A percentile compares a stretch with the other conserved stretches of the same genome.
Evolutionary conservation across 805 yeast genomes (phyloP).

Genomic region (Lipomyces yamanashiensis): DNA sequence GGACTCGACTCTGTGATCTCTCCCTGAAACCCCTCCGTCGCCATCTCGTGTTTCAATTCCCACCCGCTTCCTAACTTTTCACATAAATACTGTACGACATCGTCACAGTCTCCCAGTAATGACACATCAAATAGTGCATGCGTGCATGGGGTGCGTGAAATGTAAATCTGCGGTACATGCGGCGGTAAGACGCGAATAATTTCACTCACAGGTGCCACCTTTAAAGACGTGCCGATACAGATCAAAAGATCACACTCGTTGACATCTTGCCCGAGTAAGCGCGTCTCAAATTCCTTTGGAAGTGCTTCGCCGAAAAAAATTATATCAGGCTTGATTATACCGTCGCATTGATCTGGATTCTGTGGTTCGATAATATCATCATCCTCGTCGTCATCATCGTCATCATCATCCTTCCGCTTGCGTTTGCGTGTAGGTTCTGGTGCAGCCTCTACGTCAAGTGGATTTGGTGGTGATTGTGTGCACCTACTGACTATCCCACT

Average conservation of each 20-base stretch:
- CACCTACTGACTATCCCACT: conserved; percentile 69
- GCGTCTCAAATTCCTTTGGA: conserved; percentile 69
- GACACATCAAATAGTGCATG: conserved; percentile 81
- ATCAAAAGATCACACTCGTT: conserved; percentile 74
- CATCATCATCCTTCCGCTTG: conserved; percentile 48
- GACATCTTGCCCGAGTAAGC: conserved; percentile 60
- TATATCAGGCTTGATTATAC: conserved; percentile 90
- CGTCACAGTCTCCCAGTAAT: conserved; percentile 78
- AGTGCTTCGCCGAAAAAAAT: conserved; percentile 88
- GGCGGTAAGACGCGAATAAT: conserved; percentile 75
- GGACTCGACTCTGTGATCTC: conserved; percentile 13
- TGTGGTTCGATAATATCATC: conserved; percentile 42
- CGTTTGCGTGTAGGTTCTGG: not conserved
- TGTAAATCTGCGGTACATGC: conserved; percentile 80
- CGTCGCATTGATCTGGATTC: conserved; percentile 49
- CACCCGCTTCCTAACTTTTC: conserved; percentile 64
- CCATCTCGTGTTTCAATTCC: conserved; percentile 43
- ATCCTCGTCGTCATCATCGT: conserved; percentile 43
- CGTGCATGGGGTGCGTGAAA: conserved; percentile 73
- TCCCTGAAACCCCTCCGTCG: conserved; percentile 26
- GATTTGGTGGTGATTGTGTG: conserved; percentile 49
- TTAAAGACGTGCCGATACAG: conserved; percentile 87
- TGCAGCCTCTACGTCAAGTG: not conserved
- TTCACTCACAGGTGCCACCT: conserved; percentile 90
- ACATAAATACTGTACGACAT: conserved; percentile 69